Evolutionary conservation across 306 rosid genomes (phyloP), one percentile per base, ranked within the genome.

Genomic region (Rosa multiflora): DNA sequence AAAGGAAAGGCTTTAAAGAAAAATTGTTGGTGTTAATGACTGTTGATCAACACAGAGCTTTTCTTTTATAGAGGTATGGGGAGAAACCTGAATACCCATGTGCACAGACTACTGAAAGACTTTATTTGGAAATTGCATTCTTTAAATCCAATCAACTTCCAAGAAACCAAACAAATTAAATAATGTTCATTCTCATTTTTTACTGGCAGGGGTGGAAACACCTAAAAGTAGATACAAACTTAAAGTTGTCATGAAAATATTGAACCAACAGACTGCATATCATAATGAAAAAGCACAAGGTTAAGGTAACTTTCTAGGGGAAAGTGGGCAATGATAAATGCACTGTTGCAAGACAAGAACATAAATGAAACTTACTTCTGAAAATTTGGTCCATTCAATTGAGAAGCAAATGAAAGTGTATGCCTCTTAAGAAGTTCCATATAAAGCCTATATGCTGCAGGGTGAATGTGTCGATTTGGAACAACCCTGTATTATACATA

Each of bases 391-490:
- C 89, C 90, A 73, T 40, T 21, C 72, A 88, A 76, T 74, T 79
- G 90, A 75, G 83, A 83, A 14, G 83, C 43, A 79, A 88, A 89
- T 64, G 69, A 73, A 48, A 85, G 73, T 17, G 80, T 79, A 69
- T 90, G 83, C 82, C 83, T 84, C 87, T 82, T 93, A 71, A 95
- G 87, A 53, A 95, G 92, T 79, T 90, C 90, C 96, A 95, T 59
- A 78, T 91, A 92, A 81, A 95, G 93, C 78, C 90, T 86, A 82
- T 88, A 91, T 12, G 97, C 95, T 40, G 83, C 80, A 55, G 98
- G 96, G 48, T 86, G 90, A 35, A 84, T 80, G 74, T 79, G 81
- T 71, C 99, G 89, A 77, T 86, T 68, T 17, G 95, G 95, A 79
- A 91, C 85, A 75, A 91, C 89, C 92, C 98, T 93, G 84, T 46